Evolutionary conservation across 2,329 filamentous ascomycete genomes (phyloP).

Genomic region (Esteya vermicola): DNA sequence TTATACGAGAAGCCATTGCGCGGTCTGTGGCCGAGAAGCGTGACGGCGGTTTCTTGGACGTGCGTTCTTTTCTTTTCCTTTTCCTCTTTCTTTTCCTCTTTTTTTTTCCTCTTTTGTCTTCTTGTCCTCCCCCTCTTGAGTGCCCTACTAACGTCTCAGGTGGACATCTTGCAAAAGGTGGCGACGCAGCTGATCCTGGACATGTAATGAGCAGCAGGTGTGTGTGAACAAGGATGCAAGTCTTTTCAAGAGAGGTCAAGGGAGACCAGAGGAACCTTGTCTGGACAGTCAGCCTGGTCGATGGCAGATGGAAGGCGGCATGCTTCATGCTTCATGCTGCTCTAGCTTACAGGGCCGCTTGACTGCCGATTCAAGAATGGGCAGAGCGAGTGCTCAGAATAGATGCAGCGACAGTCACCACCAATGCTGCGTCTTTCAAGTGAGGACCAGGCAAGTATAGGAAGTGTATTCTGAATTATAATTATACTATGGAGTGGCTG

Average conservation of each 20-base stretch:
- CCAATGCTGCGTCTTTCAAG: no score
- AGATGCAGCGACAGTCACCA: no score
- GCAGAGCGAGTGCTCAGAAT: no score
- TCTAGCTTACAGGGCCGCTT: no score
- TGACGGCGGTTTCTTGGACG: slow-evolving; percentile 55
- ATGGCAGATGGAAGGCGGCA: no score
- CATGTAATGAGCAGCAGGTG: slow-evolving; percentile 38
- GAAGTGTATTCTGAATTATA: neutral
- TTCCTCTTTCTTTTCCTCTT: neutral
- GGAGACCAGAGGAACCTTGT: no score
- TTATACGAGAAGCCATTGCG: slow-evolving; percentile 78
- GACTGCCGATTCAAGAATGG: no score
- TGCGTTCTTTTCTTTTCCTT: slow-evolving; percentile 23
- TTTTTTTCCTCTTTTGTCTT: neutral
- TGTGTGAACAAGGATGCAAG: no score
- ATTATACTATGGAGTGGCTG: neutral
- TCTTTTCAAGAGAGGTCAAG: no score
- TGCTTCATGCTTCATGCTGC: no score
- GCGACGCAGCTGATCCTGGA: slow-evolving; percentile 77
- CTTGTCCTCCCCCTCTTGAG: neutral
- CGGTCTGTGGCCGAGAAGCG: slow-evolving; percentile 58
- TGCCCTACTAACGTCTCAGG: slow-evolving; percentile 25
- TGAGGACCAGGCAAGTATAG: neutral
- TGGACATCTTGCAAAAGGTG: slow-evolving; percentile 81
- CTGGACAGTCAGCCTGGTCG: no score